Conservation (phyloP, 371 early-diverging fungal species). For the Furculomyces boomerangus region DNA sequence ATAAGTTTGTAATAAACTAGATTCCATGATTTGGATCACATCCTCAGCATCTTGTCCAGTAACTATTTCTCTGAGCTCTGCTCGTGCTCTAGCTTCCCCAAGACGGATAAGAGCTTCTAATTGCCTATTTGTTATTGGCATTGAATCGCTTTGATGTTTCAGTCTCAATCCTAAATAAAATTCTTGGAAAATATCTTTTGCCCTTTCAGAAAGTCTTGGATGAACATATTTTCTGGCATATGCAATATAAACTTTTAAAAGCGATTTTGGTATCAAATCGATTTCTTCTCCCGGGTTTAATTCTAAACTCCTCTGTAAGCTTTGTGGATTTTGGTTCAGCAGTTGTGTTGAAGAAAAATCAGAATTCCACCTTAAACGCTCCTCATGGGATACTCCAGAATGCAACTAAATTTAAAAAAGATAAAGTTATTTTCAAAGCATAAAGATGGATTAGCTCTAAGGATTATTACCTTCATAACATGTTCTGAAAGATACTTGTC, state of each 20-base stretch:
- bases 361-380: background rate
- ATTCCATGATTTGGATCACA: constrained; percentile 34
- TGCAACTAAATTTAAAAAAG: background rate
- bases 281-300: constrained; percentile 27
- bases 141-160: constrained; percentile 48
- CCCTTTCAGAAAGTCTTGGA: constrained; percentile 36
- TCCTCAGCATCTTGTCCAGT: constrained; percentile 45
- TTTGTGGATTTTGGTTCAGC: background rate
- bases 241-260: constrained; percentile 57
- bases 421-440: background rate
- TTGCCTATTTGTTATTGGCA: constrained; percentile 46
- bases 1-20: constrained; percentile 32
- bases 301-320: constrained; percentile 13
- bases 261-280: constrained; percentile 30
- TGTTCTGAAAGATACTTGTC: constrained; percentile 40
- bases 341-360: background rate
- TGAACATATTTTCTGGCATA: constrained; percentile 59
- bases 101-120: constrained; percentile 41
- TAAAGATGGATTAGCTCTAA: background rate
- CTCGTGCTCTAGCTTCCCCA: constrained; percentile 39
- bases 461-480: constrained; percentile 29
- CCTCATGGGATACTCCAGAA: background rate
- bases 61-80: constrained; percentile 39
- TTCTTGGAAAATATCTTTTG: constrained; percentile 33
- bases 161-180: constrained; percentile 58